These are phyloP conservation scores for Mortierella polycephala DNA, from an alignment of 371 early-diverging fungal genomes.

Conservation along the genomic window DNA sequence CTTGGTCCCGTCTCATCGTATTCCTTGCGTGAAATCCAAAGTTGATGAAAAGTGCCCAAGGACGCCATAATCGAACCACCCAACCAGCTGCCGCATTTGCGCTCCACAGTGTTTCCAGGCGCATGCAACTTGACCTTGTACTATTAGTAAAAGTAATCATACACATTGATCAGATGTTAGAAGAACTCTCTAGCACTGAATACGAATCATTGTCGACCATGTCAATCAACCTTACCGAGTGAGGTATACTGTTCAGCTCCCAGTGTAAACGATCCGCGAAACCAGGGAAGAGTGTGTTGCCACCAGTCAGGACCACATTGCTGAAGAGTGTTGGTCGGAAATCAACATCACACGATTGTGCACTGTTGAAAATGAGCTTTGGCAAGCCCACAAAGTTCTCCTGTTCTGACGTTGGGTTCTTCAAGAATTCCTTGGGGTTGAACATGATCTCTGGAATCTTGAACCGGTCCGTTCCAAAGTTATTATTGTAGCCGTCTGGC, in stretches of 20 bases:
- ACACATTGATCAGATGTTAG: not conserved
- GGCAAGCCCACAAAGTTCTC: constrained; percentile 65
- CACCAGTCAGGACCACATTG: constrained; percentile 92
- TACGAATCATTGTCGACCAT: not conserved
- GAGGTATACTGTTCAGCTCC: constrained; percentile 75
- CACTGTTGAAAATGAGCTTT: constrained; percentile 76
- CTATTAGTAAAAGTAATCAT: constrained; percentile 54
- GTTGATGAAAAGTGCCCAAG: constrained; percentile 94
- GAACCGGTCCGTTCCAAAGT: constrained; percentile 87
- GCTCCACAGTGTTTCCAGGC: constrained; percentile 81
- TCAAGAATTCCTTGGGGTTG: constrained; percentile 72
- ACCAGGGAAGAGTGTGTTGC: constrained; percentile 86
- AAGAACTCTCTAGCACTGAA: not conserved
- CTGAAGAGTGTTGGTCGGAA: constrained; percentile 82
- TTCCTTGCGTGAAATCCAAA: constrained; percentile 96
- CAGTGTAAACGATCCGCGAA: constrained; percentile 87
- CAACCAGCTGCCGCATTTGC: constrained; percentile 93
- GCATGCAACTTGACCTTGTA: constrained; percentile 84
- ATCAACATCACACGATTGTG: constrained; percentile 86
- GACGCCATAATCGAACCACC: constrained; percentile 97
- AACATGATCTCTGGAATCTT: constrained; percentile 90
- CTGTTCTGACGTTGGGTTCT: constrained; percentile 44
- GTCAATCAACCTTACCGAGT: constrained; percentile 67
- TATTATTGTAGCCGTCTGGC: constrained; percentile 91
- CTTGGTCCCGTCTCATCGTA: constrained; percentile 90